Evolutionary conservation across 371 early-diverging fungal species (phyloP), one percentile per base, ranked within the genome.

Genomic region (Apophysomyces trapeziformis): DNA sequence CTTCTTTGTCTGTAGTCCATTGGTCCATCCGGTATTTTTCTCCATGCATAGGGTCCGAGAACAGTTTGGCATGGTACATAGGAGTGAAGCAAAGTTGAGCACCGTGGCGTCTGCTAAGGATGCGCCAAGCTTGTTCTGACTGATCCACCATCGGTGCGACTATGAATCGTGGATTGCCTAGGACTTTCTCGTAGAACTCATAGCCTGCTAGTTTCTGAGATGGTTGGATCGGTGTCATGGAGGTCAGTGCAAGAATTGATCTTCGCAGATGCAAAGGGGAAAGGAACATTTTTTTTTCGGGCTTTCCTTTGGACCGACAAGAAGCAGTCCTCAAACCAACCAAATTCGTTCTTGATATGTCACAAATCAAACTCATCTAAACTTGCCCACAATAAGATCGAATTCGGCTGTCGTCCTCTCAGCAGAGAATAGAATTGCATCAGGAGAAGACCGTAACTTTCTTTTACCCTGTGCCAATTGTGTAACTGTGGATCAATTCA

Each of bases 41-140:
- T 11, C 73, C 73, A 45, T 85, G 87, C 61, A 72, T 77, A 14
- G 79, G 82, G 43, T 91, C 91, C 44, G 80, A 71, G 73, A 97
- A 98, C 58, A 93, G 72, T 61, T 85, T 87, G 12, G 96, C 96
- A 71, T 99, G 95, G 75, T 99, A 92, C 99, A 99, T 99, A 65
- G 99, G 99, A 12, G 99, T 99, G 72, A 95, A 99, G 80, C 97
- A 96, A 1, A 99, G 82, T 41, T 98, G 85, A 1, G 99, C 97
- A 36, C 92, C 94, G 76, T 99, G 94, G 38, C 91, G 84, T 50
- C 95, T 82, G 18, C 93, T 90, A 16, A 99, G 86, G n/a, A 94
- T 85, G 56, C 99, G 85, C 94, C 96, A 99, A 0, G 99, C 95
- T 57, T 89, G 85, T 67, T 94, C 96, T 0, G 92, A 92, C 70